Conservation (phyloP, 2,329 filamentous ascomycete genomes). For the Endothia cerciana region DNA sequence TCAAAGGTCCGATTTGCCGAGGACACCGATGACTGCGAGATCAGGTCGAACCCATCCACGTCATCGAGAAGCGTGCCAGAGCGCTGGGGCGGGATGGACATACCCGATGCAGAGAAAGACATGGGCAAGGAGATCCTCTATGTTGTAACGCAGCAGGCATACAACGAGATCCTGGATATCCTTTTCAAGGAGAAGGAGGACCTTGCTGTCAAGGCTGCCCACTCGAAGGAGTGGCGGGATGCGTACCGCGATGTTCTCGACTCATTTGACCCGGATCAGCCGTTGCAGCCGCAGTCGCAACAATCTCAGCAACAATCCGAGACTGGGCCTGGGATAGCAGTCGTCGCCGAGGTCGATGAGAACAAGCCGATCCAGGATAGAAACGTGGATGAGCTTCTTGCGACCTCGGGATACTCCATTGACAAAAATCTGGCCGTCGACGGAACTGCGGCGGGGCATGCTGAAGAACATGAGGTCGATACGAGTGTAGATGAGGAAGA, state of each 20-base stretch:
- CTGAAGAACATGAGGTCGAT: conserved; percentile 28
- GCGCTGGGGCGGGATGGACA: conserved; percentile 76
- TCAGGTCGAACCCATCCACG: conserved; percentile 71
- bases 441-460: conserved; percentile 21
- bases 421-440: conserved; percentile 32
- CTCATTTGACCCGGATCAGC: conserved; percentile 40
- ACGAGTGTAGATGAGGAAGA: conserved; percentile 30
- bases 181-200: conserved; percentile 85
- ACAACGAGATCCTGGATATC: conserved; percentile 88
- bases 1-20: conserved; percentile 81
- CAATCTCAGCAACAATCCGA: conserved; percentile 24
- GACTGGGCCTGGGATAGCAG: conserved; percentile 32
- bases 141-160: conserved; percentile 86
- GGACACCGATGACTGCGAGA: conserved; percentile 70
- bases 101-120: conserved; percentile 79
- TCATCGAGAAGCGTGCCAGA: conserved; percentile 75
- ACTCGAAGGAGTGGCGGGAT: conserved; percentile 65
- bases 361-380: conserved; percentile 36
- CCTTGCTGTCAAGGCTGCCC: conserved; percentile 68
- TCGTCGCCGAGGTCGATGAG: conserved; percentile 24
- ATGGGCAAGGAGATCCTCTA: conserved; percentile 88
- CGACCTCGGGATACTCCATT: conserved; percentile 50
- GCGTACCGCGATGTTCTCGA: conserved; percentile 56
- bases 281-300: conserved; percentile 6
- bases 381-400: conserved; percentile 47